These are phyloP conservation scores for Jatropha multifida DNA, from an alignment of 441 rosid species.

Conservation along the genomic window DNA sequence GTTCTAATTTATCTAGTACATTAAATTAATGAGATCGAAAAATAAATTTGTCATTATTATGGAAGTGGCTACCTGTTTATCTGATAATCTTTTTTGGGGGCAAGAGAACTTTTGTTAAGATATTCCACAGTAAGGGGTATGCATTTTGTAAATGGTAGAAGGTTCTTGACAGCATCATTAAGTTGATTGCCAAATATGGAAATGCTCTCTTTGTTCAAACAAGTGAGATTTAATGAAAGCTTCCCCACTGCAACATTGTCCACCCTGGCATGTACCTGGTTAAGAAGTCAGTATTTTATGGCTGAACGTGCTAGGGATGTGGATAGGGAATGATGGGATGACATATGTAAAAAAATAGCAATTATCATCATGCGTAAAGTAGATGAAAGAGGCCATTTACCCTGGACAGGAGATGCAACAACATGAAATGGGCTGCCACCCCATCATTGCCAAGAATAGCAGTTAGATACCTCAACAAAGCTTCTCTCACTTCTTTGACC, in stretches of 20 bases:
- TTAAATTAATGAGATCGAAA: not conserved
- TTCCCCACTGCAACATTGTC: constrained; percentile 86
- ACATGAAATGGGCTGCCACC: constrained; percentile 61
- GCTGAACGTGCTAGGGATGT: not conserved
- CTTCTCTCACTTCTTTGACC: constrained; percentile 58
- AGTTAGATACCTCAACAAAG: constrained; percentile 65
- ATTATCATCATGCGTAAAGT: not conserved
- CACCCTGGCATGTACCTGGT: constrained; percentile 75
- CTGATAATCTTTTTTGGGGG: constrained; percentile 81
- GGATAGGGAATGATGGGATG: constrained; percentile 3
- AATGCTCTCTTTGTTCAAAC: constrained; percentile 64
- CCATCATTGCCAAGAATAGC: constrained; percentile 77
- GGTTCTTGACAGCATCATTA: constrained; percentile 45
- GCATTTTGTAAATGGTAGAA: constrained; percentile 65
- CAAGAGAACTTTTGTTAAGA: constrained; percentile 64
- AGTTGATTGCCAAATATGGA: constrained; percentile 61
- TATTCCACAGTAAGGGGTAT: constrained; percentile 65
- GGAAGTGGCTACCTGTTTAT: constrained; percentile 47
- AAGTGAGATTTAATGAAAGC: constrained; percentile 74
- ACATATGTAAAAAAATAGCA: not conserved
- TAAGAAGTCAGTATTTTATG: constrained; percentile 1
- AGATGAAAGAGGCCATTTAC: constrained; percentile 32
- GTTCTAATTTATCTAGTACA: not conserved
- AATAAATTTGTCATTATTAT: not conserved
- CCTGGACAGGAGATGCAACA: constrained; percentile 86